These are phyloP conservation scores for Keqinozyma sinolaborantium DNA, from an alignment of 1,139 yeast genomes.

Conservation along the genomic window DNA sequence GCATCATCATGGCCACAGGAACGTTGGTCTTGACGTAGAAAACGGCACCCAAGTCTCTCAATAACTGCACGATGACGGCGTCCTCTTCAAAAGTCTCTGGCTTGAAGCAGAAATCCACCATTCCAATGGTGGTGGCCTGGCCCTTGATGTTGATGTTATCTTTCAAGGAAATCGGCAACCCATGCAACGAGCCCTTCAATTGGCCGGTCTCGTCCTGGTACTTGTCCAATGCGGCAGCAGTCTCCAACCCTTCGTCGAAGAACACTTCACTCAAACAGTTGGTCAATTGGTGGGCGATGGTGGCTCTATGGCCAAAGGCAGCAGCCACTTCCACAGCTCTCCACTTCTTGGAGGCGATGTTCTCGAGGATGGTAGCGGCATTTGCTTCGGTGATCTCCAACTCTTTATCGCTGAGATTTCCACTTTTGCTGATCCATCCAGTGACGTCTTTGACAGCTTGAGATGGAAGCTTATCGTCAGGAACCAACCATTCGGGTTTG, in stretches of 20 bases:
- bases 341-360: conserved; percentile 27
- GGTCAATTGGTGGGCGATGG: conserved; percentile 44
- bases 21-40: conserved; percentile 31
- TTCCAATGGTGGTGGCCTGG: conserved; percentile 50
- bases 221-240: conserved; percentile 26
- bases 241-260: conserved; percentile 27
- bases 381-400: conserved; percentile 32
- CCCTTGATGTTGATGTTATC: conserved; percentile 53
- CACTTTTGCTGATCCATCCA: conserved; percentile 25
- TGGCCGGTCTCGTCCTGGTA: conserved; percentile 21
- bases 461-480: conserved; percentile 26
- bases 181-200: conserved; percentile 37
- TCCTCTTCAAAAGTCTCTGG: conserved; percentile 27
- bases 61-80: conserved; percentile 21
- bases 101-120: conserved; percentile 27
- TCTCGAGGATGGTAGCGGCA: conserved; percentile 31
- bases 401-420: conserved; percentile 24
- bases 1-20: conserved; percentile 38
- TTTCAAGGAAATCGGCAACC: conserved; percentile 73
- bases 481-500: conserved; percentile 37
- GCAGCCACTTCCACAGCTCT: conserved; percentile 18
- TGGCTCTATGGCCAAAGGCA: conserved; percentile 37
- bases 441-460: conserved; percentile 29
- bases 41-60: conserved; percentile 29
- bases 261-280: conserved; percentile 34